Evolutionary conservation across 225 moss, liverwort and hornwort genomes (phyloP), one percentile per base, ranked within the genome.

Genomic region (Physcomitrium patens): DNA sequence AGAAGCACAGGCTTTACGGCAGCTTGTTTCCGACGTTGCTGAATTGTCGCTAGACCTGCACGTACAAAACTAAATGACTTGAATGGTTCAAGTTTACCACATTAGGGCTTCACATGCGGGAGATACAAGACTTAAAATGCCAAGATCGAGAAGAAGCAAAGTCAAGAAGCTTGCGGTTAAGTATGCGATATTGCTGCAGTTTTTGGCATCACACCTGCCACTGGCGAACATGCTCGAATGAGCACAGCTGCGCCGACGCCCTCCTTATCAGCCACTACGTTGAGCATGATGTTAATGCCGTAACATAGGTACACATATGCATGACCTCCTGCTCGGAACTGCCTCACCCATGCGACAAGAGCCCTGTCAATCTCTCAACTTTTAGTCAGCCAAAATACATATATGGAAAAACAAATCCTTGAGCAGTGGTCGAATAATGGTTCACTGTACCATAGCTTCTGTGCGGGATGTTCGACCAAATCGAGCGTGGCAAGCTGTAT

Each of bases 241-340:
- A 99, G 90, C 19, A 95, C 95, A 18, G 93, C 97, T 24, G 95
- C 85, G 64, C 95, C 97, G 1, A 93, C 81, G 24, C 91, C 95
- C 5, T 49, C 82, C 44, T 78, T 79, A 75, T 80, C 93, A 56
- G 97, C 95, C 12, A 89, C 84, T 59, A 99, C 89, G 75, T 99
- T 99, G 42, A 99, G 93, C 97, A 99, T 95, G 9, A 84, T 63
- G 24, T 95, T 93, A 63, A 83, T 77, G 42, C 97, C 97, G 59
- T 99, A 99, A 81, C 97, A 99, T 57, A 99, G 69, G 65, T 84
- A 99, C 45, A 99, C 89, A 65, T 99, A 99, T 48, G 93, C 90
- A 80, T 88, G 93, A 14, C 97, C 97, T 67, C 90, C 97, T 69
- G 85, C 90, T 19, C 85, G 86, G 68, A 99, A 99, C 95, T 96